Evolutionary conservation across 2,329 filamentous ascomycete genomes (phyloP), one percentile per base, ranked within the genome.

Genomic region (Kalmusia sp.): DNA sequence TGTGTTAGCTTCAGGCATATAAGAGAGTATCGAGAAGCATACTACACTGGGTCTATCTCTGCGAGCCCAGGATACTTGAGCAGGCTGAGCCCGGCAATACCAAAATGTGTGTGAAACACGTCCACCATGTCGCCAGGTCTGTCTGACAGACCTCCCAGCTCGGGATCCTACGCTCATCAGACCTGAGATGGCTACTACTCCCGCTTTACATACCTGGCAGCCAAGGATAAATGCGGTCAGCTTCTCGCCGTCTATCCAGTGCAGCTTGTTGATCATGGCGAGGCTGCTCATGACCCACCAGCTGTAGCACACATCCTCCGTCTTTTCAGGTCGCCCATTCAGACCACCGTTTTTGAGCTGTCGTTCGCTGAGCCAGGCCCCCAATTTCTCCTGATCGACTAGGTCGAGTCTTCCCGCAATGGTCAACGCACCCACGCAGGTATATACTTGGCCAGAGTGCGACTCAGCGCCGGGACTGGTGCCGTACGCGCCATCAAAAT

Each of bases 261-360:
- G 91, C 48, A 92, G 83, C 50, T 88, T 87, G 49, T 84, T 87
- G 62, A 99, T 90, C 83, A 98, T 97, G 39, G 90, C 88, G 62
- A 99, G 79, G 72, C 93, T 96, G 70, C 91, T 93, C 69, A 93
- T 79, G 38, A 98, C 95, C 95, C 95, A 99, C 95, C 95, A 99
- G 73, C 92, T 96, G 77, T 99, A 99, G 78, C 95, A 99, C 12
- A 96, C 93, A 73, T 99, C 95, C 72, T 96, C 93, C 58, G 90
- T 79, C 80, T 99, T 99, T 77, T 98, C 95, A 0, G 95, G 95
- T 43, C 95, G 84, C 2, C 95, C 95, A 71, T 99, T 99, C 45
- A 99, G 79, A 0, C 95, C 95, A 25, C 95, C 95, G 41, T 88
- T 88, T 8, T 91, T 84, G 24, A 96, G 81, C 73, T 99, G 95